Percentiles rank a stretch among this genome's conserved stretches.
phyloP scores from a whole-genome alignment of 495 filamentous ascomycete species.

The Penicillium paradoxum region DNA sequence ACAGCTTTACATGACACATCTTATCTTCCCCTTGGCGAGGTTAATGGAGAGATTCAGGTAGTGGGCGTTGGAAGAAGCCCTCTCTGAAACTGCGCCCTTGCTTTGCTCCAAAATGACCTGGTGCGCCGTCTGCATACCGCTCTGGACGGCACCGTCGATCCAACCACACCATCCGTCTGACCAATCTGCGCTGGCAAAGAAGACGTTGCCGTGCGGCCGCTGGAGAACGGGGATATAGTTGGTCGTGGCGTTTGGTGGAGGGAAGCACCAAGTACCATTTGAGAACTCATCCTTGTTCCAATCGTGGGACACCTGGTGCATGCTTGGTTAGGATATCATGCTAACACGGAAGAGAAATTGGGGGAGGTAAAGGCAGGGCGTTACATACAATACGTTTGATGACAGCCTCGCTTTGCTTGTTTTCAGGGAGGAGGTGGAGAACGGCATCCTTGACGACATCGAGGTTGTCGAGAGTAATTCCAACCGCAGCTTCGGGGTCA shows the following conservation, averaged over 20 bases:
- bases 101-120: not conserved
- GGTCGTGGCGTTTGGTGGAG: constrained; percentile 10
- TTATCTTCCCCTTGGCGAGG: not conserved
- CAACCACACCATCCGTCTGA: constrained; percentile 26
- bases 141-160: constrained; percentile 27
- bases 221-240: constrained; percentile 17
- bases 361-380: too few relatives aligned
- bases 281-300: constrained; percentile 21
- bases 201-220: constrained; percentile 13
- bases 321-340: too few relatives aligned
- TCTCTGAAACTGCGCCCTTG: not conserved
- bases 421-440: not conserved
- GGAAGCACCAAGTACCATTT: constrained; percentile 24
- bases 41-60: not conserved
- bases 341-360: too few relatives aligned
- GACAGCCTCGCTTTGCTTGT: not conserved
- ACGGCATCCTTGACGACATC: not conserved
- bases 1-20: not conserved
- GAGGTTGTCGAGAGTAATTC: not conserved
- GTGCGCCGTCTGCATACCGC: constrained; percentile 7
- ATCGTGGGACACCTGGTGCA: not conserved
- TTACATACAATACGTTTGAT: not conserved
- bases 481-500: not conserved
- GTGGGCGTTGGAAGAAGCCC: not conserved
- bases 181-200: constrained; percentile 27